Conservation (phyloP, 371 early-diverging fungal species). For the Phascolomyces articulosus region DNA sequence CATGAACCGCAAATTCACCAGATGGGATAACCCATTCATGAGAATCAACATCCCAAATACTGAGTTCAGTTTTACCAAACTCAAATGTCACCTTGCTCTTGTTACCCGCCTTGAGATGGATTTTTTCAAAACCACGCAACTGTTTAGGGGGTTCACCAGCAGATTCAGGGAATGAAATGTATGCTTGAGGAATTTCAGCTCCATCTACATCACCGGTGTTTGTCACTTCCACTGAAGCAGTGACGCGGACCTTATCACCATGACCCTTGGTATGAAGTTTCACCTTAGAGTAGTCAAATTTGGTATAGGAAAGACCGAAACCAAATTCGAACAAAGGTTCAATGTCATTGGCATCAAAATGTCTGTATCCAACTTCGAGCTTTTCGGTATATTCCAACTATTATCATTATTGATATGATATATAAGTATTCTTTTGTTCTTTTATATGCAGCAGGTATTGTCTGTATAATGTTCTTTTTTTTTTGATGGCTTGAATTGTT, state of each 20-base stretch:
- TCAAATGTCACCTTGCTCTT: slow-evolving; percentile 30
- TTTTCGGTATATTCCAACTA: slow-evolving; percentile 51
- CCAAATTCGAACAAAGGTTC: slow-evolving; percentile 57
- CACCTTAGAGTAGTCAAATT: slow-evolving; percentile 41
- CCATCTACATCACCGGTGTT: slow-evolving; percentile 40
- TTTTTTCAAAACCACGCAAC: slow-evolving; percentile 48
- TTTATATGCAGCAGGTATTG: too few species aligned
- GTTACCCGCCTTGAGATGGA: slow-evolving; percentile 25
- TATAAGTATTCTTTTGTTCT: too few species aligned
- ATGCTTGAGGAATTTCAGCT: slow-evolving; percentile 53
- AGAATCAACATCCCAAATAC: slow-evolving; percentile 32
- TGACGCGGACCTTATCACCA: neutral
- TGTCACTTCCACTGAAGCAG: neutral
- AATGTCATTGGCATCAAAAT: slow-evolving; percentile 44
- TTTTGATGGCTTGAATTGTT: too few species aligned
- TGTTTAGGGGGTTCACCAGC: slow-evolving; percentile 45
- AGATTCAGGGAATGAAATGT: slow-evolving; percentile 42
- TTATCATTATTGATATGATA: too few species aligned
- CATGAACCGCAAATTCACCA: slow-evolving; percentile 38
- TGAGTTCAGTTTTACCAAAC: slow-evolving; percentile 27
- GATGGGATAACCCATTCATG: slow-evolving; percentile 32
- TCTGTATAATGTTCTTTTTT: too few species aligned
- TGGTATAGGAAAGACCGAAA: slow-evolving; percentile 60
- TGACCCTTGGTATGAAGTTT: slow-evolving; percentile 1
- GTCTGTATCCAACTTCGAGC: slow-evolving; percentile 53